These are phyloP conservation scores for Plasmodium cynomolgi DNA, from an alignment of 169 alveolate species.

Conservation along the genomic window DNA sequence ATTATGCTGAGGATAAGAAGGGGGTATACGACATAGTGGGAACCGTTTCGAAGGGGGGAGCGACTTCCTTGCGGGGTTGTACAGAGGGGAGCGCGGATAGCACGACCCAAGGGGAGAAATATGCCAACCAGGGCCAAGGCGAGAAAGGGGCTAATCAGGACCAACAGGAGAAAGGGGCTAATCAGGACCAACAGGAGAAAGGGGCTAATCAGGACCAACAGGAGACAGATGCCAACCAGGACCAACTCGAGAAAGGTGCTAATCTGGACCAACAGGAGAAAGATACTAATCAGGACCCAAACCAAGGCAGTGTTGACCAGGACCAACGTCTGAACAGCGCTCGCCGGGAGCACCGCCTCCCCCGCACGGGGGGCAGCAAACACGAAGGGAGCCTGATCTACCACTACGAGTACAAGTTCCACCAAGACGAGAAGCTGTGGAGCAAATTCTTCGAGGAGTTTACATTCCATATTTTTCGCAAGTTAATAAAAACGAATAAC, in stretches of 20 bases:
- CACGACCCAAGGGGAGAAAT: not conserved
- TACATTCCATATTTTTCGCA: slow-evolving; percentile 41
- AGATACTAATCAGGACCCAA: not conserved
- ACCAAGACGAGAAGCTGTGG: slow-evolving; percentile 57
- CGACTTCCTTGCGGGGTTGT: not conserved
- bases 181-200: not conserved
- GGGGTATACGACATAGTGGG: slow-evolving; percentile 8
- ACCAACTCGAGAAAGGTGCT: not conserved
- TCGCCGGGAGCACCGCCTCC: not conserved
- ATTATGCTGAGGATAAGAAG: slow-evolving; percentile 8
- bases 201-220: not conserved
- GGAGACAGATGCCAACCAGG: not conserved
- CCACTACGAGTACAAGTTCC: slow-evolving; percentile 68
- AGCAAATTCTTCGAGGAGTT: slow-evolving; percentile 54
- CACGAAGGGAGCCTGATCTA: slow-evolving; percentile 17
- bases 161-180: not conserved
- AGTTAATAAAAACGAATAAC: slow-evolving; percentile 16
- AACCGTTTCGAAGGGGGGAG: not conserved
- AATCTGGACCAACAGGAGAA: not conserved
- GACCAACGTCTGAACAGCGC: not conserved
- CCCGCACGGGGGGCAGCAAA: not conserved
- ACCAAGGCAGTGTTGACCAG: not conserved
- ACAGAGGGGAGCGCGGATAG: not conserved
- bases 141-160: too few species aligned
- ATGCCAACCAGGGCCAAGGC: not conserved